Conservation (phyloP, 176 grass and related monocot species). For the Saccharum officinarum region DNA sequence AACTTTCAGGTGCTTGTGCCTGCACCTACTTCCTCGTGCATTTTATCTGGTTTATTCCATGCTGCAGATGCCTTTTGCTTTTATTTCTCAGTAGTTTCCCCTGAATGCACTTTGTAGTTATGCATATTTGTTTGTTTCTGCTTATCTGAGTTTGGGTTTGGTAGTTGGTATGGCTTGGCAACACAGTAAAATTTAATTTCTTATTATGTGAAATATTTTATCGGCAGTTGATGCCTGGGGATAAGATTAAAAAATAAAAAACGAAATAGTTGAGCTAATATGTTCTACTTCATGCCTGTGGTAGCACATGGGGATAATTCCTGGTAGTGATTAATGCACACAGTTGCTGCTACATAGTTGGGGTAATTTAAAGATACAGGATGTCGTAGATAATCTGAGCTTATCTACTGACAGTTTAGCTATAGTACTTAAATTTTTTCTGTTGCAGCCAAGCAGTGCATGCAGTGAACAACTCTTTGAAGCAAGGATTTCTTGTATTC, state of each 20-base stretch:
- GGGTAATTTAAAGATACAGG: neutral
- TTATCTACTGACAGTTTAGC: neutral
- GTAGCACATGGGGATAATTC: neutral
- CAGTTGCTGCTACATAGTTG: neutral
- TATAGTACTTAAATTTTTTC: conserved; percentile 16
- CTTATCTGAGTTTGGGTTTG: neutral
- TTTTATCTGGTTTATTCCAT: conserved; percentile 1
- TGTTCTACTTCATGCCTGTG: neutral
- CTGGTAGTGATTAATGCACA: neutral
- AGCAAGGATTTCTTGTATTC: conserved; percentile 31
- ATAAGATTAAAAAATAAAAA: neutral
- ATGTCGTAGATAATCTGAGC: conserved; percentile 14
- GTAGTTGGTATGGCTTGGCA: neutral
- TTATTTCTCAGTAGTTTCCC: neutral
- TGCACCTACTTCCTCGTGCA: neutral
- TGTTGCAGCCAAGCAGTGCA: conserved; percentile 1
- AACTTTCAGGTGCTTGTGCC: conserved; percentile 1
- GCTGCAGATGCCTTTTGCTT: conserved; percentile 11
- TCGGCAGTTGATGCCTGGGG: neutral
- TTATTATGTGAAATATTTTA: neutral
- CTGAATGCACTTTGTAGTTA: neutral
- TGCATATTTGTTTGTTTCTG: neutral
- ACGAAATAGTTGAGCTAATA: neutral
- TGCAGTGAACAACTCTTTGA: neutral
- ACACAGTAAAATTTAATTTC: neutral